A percentile compares a stretch with the other conserved stretches of the same genome.
Conservation (phyloP, 2,329 filamentous ascomycete species). For the Phaeosphaeriaceae sp. region DNA sequence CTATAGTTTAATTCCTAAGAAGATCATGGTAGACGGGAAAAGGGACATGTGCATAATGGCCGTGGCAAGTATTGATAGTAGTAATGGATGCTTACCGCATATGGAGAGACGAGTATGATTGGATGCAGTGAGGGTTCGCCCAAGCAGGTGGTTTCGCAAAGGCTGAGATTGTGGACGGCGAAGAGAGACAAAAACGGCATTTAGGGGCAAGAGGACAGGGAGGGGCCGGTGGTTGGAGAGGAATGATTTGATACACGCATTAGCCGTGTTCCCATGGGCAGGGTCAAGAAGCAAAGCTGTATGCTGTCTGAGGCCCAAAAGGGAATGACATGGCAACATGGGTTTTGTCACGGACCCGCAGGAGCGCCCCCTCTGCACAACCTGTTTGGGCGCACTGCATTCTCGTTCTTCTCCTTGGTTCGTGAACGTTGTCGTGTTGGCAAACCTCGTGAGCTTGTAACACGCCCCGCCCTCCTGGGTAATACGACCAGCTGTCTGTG, state of each 20-base stretch:
- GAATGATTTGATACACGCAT: slow-evolving; percentile 29
- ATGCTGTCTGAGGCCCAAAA: slow-evolving; percentile 22
- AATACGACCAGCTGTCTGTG: slow-evolving; percentile 18
- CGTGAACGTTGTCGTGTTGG: slow-evolving; percentile 31
- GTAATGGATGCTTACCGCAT: slow-evolving; percentile 15
- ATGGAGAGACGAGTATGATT: background rate
- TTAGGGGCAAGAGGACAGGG: slow-evolving; percentile 21
- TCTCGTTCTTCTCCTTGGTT: slow-evolving; percentile 20
- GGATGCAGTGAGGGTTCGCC: background rate
- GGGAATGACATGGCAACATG: slow-evolving; percentile 20
- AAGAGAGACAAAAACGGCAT: slow-evolving; percentile 26
- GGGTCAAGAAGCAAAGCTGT: slow-evolving; percentile 23
- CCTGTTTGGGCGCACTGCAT: slow-evolving; percentile 19
- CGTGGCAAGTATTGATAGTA: slow-evolving; percentile 19
- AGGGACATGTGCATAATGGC: too few relatives aligned
- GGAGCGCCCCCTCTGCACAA: slow-evolving; percentile 6
- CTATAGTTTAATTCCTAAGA: slow-evolving; percentile 4
- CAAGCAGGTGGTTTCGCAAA: slow-evolving; percentile 8
- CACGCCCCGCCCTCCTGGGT: slow-evolving; percentile 22
- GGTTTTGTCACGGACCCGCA: too few relatives aligned
- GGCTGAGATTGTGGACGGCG: slow-evolving; percentile 10
- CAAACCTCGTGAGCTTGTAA: slow-evolving; percentile 27
- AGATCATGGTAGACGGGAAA: slow-evolving; percentile 9
- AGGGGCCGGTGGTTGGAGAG: slow-evolving; percentile 10
- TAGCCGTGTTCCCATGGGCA: slow-evolving; percentile 23